Evolutionary conservation across 805 yeast genomes (phyloP).

Genomic region (Zygosaccharomyces bailii): DNA sequence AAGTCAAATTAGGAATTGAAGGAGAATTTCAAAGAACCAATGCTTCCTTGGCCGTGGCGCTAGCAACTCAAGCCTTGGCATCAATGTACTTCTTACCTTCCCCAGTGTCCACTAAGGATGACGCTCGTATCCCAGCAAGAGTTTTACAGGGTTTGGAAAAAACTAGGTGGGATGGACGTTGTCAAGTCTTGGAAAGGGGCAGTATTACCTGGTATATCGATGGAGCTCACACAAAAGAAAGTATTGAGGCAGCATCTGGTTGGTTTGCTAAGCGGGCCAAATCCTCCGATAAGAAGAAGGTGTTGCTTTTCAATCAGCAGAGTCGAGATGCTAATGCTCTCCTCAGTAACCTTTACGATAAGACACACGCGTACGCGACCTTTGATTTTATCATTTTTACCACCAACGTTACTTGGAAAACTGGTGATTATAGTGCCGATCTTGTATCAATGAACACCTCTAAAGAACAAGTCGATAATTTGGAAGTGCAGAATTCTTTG

Average conservation of each 20-base stretch:
- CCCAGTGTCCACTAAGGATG: slow-evolving; percentile 12
- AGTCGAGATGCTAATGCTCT: slow-evolving; percentile 77
- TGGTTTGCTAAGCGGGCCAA: slow-evolving; percentile 57
- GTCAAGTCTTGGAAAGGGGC: slow-evolving; percentile 60
- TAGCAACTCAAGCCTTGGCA: slow-evolving; percentile 59
- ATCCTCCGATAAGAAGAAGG: slow-evolving; percentile 30
- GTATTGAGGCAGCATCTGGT: slow-evolving; percentile 71
- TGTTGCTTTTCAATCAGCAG: slow-evolving; percentile 89
- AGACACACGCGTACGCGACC: slow-evolving; percentile 39
- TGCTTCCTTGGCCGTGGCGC: slow-evolving; percentile 80
- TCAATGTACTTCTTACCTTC: slow-evolving; percentile 44
- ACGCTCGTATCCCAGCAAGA: slow-evolving; percentile 42
- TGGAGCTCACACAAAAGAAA: slow-evolving; percentile 94
- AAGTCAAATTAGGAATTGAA: slow-evolving; percentile 59
- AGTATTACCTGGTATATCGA: slow-evolving; percentile 75
- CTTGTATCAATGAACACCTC: slow-evolving; percentile 83
- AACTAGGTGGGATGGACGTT: slow-evolving; percentile 94
- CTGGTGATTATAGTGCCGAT: slow-evolving; percentile 76
- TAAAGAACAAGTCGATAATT: slow-evolving; percentile 69
- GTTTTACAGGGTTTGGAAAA: slow-evolving; percentile 57
- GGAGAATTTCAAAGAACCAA: slow-evolving; percentile 83
- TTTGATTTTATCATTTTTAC: slow-evolving; percentile 83
- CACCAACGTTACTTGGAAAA: slow-evolving; percentile 88
- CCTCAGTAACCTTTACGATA: slow-evolving; percentile 49
- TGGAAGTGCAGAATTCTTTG: slow-evolving; percentile 74